Evolutionary conservation across 495 filamentous ascomycete species (phyloP).

Genomic region (Geopyxis carbonaria): DNA sequence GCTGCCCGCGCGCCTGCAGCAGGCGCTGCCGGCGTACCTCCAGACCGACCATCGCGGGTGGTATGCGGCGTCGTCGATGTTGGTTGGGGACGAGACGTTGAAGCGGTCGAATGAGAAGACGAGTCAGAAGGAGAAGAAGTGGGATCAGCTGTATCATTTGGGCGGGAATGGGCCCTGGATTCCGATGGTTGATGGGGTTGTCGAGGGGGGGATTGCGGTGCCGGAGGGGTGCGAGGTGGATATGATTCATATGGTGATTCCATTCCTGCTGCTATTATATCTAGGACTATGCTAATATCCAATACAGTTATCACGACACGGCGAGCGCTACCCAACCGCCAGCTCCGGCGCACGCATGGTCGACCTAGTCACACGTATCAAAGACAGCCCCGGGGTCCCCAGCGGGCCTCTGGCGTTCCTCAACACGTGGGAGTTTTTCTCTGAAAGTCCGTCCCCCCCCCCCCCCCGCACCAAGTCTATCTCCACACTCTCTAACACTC

Average conservation of each 20-base stretch:
- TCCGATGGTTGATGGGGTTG: slow-evolving; percentile 31
- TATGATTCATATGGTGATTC: slow-evolving; percentile 42
- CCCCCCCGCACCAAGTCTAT: background rate
- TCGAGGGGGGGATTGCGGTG: slow-evolving; percentile 28
- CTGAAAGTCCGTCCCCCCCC: slow-evolving; percentile 21
- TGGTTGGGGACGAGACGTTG: too few species aligned
- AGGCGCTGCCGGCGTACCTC: slow-evolving; percentile 12
- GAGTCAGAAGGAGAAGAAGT: slow-evolving; percentile 14
- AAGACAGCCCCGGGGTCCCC: slow-evolving; percentile 27
- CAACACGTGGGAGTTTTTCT: slow-evolving; percentile 41
- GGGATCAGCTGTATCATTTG: slow-evolving; percentile 41
- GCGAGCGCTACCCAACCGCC: slow-evolving; percentile 40
- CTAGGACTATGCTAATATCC: background rate
- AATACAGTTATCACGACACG: slow-evolving; percentile 41
- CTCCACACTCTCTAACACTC: background rate
- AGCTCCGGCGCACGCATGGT: slow-evolving; percentile 39
- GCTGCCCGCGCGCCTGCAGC: slow-evolving; percentile 8
- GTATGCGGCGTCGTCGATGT: slow-evolving; percentile 8
- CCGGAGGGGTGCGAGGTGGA: slow-evolving; percentile 36
- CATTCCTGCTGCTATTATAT: slow-evolving; percentile 2
- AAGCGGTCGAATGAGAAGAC: background rate
- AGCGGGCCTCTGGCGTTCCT: slow-evolving; percentile 37
- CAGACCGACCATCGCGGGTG: slow-evolving; percentile 16
- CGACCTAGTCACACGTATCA: slow-evolving; percentile 31
- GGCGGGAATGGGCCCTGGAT: slow-evolving; percentile 47